Evolutionary conservation across 768 basidiomycete species (phyloP).

Genomic region (Kwoniella sp.): DNA sequence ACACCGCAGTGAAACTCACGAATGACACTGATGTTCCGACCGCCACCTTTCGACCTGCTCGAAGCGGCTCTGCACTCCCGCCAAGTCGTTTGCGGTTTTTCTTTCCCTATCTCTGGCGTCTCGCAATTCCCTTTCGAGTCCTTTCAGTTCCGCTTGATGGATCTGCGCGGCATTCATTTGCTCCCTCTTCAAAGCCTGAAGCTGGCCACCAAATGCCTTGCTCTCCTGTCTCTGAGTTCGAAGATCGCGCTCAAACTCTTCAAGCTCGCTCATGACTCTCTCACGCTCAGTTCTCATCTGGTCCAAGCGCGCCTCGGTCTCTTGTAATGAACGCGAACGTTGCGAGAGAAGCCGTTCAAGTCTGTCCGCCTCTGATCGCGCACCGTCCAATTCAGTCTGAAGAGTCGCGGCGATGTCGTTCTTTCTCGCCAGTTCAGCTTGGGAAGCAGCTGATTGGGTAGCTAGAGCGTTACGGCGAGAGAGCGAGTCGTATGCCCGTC

Average conservation of each 20-base stretch:
- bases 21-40: slow-evolving; percentile 55
- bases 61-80: slow-evolving; percentile 12
- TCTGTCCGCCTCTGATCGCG: slow-evolving; percentile 1
- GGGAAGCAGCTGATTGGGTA: slow-evolving; percentile 2
- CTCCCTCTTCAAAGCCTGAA: slow-evolving; percentile 33
- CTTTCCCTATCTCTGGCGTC: slow-evolving; percentile 8
- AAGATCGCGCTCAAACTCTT: slow-evolving; percentile 42
- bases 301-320: slow-evolving; percentile 14
- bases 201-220: slow-evolving; percentile 27
- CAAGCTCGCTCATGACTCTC: slow-evolving; percentile 28
- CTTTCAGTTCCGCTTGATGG: slow-evolving; percentile 25
- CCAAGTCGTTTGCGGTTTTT: slow-evolving; percentile 16
- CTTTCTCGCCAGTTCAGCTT: slow-evolving; percentile 19
- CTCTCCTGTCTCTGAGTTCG: slow-evolving; percentile 50
- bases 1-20: no score
- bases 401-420: slow-evolving; percentile 10
- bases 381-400: slow-evolving; percentile 18
- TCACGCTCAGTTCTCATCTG: slow-evolving; percentile 25
- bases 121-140: slow-evolving; percentile 19
- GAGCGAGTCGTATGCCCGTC: slow-evolving; percentile 24
- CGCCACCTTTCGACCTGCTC: slow-evolving; percentile 58
- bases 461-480: slow-evolving; percentile 11
- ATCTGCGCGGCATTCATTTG: slow-evolving; percentile 10
- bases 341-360: slow-evolving; percentile 16
- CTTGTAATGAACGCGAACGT: slow-evolving; percentile 7